phyloP scores from a whole-genome alignment of 2,329 filamentous ascomycete species.

The Pezicula radicicola region DNA sequence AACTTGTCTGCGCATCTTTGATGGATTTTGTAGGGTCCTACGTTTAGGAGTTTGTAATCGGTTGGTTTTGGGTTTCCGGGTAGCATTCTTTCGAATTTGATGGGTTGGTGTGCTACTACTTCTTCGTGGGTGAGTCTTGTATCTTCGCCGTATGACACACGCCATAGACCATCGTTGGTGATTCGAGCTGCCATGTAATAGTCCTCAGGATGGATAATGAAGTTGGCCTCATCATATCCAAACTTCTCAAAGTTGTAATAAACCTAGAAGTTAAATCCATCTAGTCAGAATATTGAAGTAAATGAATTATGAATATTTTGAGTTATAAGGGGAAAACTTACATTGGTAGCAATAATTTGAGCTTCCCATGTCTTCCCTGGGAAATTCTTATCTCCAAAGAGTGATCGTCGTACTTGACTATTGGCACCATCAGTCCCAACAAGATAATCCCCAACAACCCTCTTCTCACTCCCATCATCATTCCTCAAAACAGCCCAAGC shows the following conservation, averaged over 20 bases:
- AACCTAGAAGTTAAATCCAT: conserved; percentile 39
- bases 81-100: conserved; percentile 54
- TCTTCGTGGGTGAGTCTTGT: conserved; percentile 50
- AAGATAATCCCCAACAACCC: conserved; percentile 47
- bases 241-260: conserved; percentile 59
- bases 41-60: conserved; percentile 53
- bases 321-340: conserved; percentile 16
- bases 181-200: conserved; percentile 62
- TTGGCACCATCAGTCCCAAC: conserved; percentile 55
- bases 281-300: no score
- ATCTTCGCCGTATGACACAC: conserved; percentile 60
- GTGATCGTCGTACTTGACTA: conserved; percentile 41
- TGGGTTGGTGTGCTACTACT: conserved; percentile 48
- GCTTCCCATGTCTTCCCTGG: conserved; percentile 58
- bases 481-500: conserved; percentile 38
- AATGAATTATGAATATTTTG: no score
- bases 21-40: conserved; percentile 46
- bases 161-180: conserved; percentile 56
- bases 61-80: conserved; percentile 56
- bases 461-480: conserved; percentile 29
- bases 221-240: conserved; percentile 53
- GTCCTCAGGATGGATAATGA: conserved; percentile 58
- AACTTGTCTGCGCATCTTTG: conserved; percentile 44
- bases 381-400: conserved; percentile 51
- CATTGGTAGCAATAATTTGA: conserved; percentile 62